Percentiles rank a stretch among this genome's conserved stretches.
These are phyloP conservation scores for Collybia sp. DNA, from an alignment of 768 basidiomycete genomes.

Conservation along the genomic window DNA sequence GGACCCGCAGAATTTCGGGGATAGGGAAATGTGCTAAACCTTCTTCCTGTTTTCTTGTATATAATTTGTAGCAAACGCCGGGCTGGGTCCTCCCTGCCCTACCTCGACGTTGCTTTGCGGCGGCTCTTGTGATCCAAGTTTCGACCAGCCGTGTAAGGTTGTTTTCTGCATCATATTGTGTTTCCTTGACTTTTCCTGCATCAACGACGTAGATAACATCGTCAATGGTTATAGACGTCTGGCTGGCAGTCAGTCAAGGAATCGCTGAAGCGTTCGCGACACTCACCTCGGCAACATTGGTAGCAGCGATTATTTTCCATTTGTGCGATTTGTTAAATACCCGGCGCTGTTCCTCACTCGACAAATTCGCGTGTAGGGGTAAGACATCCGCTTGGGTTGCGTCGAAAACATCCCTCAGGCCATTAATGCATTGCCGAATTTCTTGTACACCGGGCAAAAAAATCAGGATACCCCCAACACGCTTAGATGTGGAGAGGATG, in stretches of 20 bases:
- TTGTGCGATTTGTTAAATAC: conserved; percentile 62
- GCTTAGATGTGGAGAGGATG: conserved; percentile 45
- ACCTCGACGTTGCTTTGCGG: conserved; percentile 80
- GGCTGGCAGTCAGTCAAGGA: not conserved
- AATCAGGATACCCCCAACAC: conserved; percentile 69
- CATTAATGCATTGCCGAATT: conserved; percentile 72
- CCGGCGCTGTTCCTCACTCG: conserved; percentile 74
- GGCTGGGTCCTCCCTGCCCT: conserved; percentile 85
- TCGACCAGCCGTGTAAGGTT: conserved; percentile 77
- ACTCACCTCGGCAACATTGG: conserved; percentile 85
- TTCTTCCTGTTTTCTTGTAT: conserved; percentile 67
- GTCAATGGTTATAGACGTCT: conserved; percentile 91
- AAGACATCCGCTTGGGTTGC: conserved; percentile 47
- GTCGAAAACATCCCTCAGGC: conserved; percentile 33
- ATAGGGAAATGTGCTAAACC: conserved; percentile 69
- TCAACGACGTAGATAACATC: conserved; percentile 86
- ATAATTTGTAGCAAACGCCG: conserved; percentile 86
- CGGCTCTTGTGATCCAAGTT: conserved; percentile 73
- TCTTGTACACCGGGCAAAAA: conserved; percentile 92
- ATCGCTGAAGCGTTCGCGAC: not conserved
- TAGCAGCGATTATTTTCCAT: conserved; percentile 86
- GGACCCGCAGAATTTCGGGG: conserved; percentile 86
- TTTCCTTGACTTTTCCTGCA: conserved; percentile 83
- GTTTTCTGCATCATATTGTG: conserved; percentile 61
- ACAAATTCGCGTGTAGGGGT: conserved; percentile 87